phyloP scores from a whole-genome alignment of 768 basidiomycete species.

The Rhodotorula sphaerocarpa region DNA sequence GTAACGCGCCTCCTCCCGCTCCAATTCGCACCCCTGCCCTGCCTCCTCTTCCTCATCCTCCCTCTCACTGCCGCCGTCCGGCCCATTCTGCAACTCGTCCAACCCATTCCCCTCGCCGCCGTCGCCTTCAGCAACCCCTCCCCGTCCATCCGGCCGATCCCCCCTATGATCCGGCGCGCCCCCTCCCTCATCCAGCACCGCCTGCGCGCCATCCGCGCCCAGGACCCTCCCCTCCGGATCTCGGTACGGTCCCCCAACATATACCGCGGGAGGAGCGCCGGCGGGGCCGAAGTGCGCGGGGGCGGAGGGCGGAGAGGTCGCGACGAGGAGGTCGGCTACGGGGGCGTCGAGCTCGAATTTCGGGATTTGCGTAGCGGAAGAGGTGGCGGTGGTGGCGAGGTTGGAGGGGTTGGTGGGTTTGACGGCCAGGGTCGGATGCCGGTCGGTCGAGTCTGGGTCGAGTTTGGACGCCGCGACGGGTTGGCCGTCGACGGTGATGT shows the following conservation, averaged over 20 bases:
- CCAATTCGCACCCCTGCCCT: background rate
- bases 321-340: background rate
- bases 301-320: slow-evolving; percentile 5
- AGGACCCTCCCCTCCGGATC: background rate
- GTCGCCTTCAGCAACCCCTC: too few relatives aligned
- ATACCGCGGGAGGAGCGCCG: slow-evolving; percentile 1
- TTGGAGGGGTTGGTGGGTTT: background rate
- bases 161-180: too few relatives aligned
- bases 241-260: slow-evolving; percentile 1
- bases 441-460: background rate
- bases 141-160: background rate
- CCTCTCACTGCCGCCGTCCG: background rate
- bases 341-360: background rate
- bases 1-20: background rate
- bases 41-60: background rate
- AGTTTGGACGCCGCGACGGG: background rate
- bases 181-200: too few relatives aligned
- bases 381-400: background rate
- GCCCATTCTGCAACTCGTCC: too few relatives aligned
- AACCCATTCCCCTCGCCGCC: background rate
- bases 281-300: slow-evolving; percentile 1
- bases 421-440: background rate
- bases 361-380: background rate
- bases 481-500: background rate
- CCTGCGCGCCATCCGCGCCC: background rate